Evolutionary conservation across 805 yeast genomes (phyloP).

Genomic region (Metschnikowia reukaufii): DNA sequence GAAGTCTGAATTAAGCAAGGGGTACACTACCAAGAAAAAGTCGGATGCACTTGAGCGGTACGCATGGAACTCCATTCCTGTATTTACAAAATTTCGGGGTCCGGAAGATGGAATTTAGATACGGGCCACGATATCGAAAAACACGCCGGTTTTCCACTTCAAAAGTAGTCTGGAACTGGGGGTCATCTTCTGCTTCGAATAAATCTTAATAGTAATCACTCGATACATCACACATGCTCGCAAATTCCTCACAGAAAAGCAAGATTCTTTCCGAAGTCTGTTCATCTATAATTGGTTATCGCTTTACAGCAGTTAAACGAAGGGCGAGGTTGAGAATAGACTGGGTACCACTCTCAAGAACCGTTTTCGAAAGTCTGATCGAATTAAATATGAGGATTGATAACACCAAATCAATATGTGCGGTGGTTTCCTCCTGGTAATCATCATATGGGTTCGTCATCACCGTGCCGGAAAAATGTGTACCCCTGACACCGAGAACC

Average conservation of each 20-base stretch:
- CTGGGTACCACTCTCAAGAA: conserved; percentile 36
- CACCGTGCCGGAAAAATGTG: conserved; percentile 33
- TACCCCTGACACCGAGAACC: conserved; percentile 49
- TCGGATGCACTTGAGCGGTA: conserved; percentile 79
- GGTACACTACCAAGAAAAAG: conserved; percentile 67
- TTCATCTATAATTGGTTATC: conserved; percentile 61
- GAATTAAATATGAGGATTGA: conserved; percentile 49
- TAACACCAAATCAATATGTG: conserved; percentile 47
- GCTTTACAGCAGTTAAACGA: conserved; percentile 55
- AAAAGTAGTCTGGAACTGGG: conserved; percentile 20
- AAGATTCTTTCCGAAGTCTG: conserved; percentile 49
- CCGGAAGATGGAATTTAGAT: conserved; percentile 59
- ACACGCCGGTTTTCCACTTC: conserved; percentile 35
- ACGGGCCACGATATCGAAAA: conserved; percentile 52
- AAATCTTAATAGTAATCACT: conserved; percentile 19
- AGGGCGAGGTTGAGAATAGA: conserved; percentile 50
- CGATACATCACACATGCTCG: conserved; percentile 46
- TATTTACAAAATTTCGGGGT: conserved; percentile 29
- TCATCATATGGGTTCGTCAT: conserved; percentile 30
- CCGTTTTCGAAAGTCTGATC: conserved; percentile 38
- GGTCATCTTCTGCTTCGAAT: conserved; percentile 18
- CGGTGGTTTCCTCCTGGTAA: conserved; percentile 35
- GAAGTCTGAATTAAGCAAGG: conserved; percentile 57
- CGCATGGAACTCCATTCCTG: conserved; percentile 56
- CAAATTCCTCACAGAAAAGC: conserved; percentile 68